These are phyloP conservation scores for Marasmius tenuissimus DNA, from an alignment of 1,284 basidiomycete species.

Conservation along the genomic window DNA sequence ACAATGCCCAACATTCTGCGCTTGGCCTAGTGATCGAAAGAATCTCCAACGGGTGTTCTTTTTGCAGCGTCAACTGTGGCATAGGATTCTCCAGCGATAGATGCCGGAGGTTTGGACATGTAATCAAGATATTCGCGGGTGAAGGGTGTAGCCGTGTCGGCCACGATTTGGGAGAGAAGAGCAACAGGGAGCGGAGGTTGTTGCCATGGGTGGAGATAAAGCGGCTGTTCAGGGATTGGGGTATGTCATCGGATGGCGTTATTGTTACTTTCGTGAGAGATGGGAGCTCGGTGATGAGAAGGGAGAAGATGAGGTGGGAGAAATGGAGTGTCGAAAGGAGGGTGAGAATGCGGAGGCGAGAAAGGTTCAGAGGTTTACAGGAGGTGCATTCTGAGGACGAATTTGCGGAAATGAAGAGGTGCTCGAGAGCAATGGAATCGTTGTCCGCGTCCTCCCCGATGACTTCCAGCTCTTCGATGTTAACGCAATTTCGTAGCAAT, in stretches of 20 bases:
- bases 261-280: slow-evolving; percentile 67
- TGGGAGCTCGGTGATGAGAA: slow-evolving; percentile 66
- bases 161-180: slow-evolving; percentile 73
- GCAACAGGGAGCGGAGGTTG: slow-evolving; percentile 59
- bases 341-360: slow-evolving; percentile 61
- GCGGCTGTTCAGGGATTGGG: slow-evolving; percentile 52
- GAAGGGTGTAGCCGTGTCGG: slow-evolving; percentile 64
- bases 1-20: slow-evolving; percentile 49
- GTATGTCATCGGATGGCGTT: slow-evolving; percentile 70
- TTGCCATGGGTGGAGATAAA: slow-evolving; percentile 68
- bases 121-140: slow-evolving; percentile 50
- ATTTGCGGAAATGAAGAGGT: slow-evolving; percentile 4
- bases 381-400: not conserved
- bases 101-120: slow-evolving; percentile 58
- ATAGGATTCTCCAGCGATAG: slow-evolving; percentile 69
- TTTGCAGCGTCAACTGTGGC: slow-evolving; percentile 43
- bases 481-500: slow-evolving; percentile 55
- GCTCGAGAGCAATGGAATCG: not conserved
- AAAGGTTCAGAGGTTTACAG: slow-evolving; percentile 51
- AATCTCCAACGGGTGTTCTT: slow-evolving; percentile 51
- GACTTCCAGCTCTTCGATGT: slow-evolving; percentile 69
- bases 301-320: slow-evolving; percentile 50
- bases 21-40: slow-evolving; percentile 73
- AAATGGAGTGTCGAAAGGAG: slow-evolving; percentile 64
- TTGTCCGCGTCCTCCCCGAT: slow-evolving; percentile 58